Conservation (phyloP, 2,329 filamentous ascomycete species). For the Camillea tinctor region DNA sequence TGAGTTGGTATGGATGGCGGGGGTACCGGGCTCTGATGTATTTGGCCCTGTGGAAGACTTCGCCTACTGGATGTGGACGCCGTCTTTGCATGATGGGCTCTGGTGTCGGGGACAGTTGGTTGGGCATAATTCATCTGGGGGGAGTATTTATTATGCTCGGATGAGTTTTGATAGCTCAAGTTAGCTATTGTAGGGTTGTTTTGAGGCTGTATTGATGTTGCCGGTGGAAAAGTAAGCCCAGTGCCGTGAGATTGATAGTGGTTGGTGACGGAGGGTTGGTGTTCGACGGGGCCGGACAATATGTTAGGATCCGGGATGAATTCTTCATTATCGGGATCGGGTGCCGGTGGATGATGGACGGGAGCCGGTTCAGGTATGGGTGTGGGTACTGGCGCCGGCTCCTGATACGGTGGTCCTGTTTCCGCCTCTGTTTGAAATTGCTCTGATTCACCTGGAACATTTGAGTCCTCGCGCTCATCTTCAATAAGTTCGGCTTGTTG, state of each 20-base stretch:
- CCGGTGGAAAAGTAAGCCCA: conserved; percentile 19
- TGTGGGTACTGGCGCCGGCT: conserved; percentile 1
- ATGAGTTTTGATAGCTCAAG: conserved; percentile 18
- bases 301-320: conserved; percentile 35
- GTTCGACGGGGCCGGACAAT: conserved; percentile 26
- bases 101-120: conserved; percentile 2
- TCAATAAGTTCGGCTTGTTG: conserved; percentile 16
- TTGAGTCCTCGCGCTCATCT: conserved; percentile 20
- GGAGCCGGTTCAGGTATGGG: conserved; percentile 1
- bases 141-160: conserved; percentile 10
- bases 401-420: background rate
- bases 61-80: conserved; percentile 16
- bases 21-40: conserved; percentile 24
- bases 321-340: conserved; percentile 32
- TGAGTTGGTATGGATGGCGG: conserved; percentile 20
- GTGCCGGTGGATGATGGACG: conserved; percentile 8
- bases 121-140: conserved; percentile 12
- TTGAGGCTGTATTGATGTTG: conserved; percentile 7
- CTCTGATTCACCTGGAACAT: conserved; percentile 17
- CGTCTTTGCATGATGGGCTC: conserved; percentile 13
- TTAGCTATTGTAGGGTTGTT: conserved; percentile 6
- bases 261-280: conserved; percentile 9
- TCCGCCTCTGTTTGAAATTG: conserved; percentile 1
- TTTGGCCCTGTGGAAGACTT: conserved; percentile 23
- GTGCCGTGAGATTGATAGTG: conserved; percentile 14